Base-by-base conservation (phyloP, 768 basidiomycete genomes). In the Lentinula lateritia region DNA sequence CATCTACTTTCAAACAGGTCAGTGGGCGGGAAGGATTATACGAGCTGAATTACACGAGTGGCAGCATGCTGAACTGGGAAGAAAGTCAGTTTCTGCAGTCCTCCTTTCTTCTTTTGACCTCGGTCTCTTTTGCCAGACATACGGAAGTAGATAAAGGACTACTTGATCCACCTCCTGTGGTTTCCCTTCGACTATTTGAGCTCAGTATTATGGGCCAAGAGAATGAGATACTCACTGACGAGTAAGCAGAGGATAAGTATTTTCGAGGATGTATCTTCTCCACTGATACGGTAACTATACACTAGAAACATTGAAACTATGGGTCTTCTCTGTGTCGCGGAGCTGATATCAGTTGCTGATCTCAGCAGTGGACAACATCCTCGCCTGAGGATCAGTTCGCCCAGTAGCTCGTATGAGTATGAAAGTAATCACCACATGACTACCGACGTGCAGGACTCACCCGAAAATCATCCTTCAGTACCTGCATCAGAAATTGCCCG, bases 261-360 rank as follows among this genome's bases (percentile, higher is more conserved):
- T 38, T 54, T 34, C 35, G 35, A 3, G 16, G 38, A 2, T 28
- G 28, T 28, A 28, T 3, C 3, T 28, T 28, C 28, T 28, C 3
- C 28, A 3, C 28, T 39, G 7, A 39, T 39, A 39, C 9, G 38
- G 9, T 39, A 1, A 16, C 43, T 65, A 45, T 62, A 41, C 50
- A 13, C 0, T 66, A 90, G 89, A 46, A 80, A 82, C 43, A 71
- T 88, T 50, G 81, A 87, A 61, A 76, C 76, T n/a, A 77, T 83
- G 34, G 91, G 90, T 2, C 77, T 91, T 12, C 70, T 93, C n/a
- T 92, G 91, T 71, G 88, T 85, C 2, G 88, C 89, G 45, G 91
- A 92, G 72, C 76, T 93, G 15, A 89, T 89, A 63, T 86, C 86
- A 2, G 81, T 89, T 8, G 76, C 78, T 59, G 63, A 62, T 39